These are phyloP conservation scores for Cyclocybe cylindracea DNA, from an alignment of 768 basidiomycete genomes.

Conservation along the genomic window DNA sequence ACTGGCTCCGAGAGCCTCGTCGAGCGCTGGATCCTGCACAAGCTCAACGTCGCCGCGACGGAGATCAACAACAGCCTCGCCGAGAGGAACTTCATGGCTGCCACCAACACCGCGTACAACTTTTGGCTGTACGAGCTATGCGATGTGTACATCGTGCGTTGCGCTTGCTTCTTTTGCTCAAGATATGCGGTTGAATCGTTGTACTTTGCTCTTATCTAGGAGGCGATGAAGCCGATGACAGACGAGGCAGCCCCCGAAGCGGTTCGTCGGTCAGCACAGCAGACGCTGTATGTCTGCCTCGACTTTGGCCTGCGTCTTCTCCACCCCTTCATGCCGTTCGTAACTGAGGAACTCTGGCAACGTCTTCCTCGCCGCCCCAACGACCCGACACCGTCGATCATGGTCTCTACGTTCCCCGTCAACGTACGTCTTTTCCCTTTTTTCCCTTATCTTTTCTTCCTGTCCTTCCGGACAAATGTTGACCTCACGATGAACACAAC, in stretches of 20 bases:
- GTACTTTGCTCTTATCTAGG: constrained; percentile 44
- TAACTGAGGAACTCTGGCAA: constrained; percentile 99
- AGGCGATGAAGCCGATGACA: constrained; percentile 98
- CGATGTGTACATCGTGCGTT: constrained; percentile 92
- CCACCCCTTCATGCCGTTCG: constrained; percentile 99
- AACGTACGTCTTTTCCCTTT: constrained; percentile 49
- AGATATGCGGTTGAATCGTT: not conserved
- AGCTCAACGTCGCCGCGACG: constrained; percentile 78
- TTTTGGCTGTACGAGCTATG: constrained; percentile 99
- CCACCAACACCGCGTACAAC: constrained; percentile 81
- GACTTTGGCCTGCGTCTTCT: constrained; percentile 88
- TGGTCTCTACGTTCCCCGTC: constrained; percentile 84
- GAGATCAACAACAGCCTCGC: constrained; percentile 77
- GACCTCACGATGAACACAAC: not conserved
- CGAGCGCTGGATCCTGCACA: constrained; percentile 94
- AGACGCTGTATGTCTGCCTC: constrained; percentile 93
- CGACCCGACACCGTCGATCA: constrained; percentile 84
- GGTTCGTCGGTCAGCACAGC: constrained; percentile 82
- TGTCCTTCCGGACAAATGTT: not conserved
- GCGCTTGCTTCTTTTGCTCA: not conserved
- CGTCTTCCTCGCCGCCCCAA: constrained; percentile 84
- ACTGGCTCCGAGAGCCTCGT: constrained; percentile 90
- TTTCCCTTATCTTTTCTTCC: not conserved
- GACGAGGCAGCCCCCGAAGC: constrained; percentile 68
- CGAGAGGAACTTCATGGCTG: constrained; percentile 90